Percentiles rank a stretch among this genome's conserved stretches.
Evolutionary conservation across 371 early-diverging fungal species (phyloP).

Genomic region (Zychaea mexicana): DNA sequence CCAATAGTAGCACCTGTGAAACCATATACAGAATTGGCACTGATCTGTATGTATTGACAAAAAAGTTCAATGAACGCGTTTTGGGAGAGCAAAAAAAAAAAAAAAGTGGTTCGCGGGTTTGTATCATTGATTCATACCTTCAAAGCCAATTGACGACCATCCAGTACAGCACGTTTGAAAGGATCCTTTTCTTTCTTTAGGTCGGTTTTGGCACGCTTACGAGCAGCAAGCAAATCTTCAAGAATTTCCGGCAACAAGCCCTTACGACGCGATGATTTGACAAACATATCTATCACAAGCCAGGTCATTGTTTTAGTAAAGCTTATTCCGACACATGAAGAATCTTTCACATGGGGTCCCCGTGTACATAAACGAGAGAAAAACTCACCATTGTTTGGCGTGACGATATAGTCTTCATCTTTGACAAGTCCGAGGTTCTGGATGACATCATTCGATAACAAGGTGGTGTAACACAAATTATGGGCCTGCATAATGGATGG

Average conservation of each 20-base stretch:
- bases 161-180: constrained; percentile 90
- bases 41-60: constrained; percentile 61
- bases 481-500: constrained; percentile 99
- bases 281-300: constrained; percentile 79
- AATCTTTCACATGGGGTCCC: no score
- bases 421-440: constrained; percentile 63
- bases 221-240: constrained; percentile 89
- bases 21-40: constrained; percentile 99
- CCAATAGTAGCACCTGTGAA: constrained; percentile 99
- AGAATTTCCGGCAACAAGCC: constrained; percentile 97
- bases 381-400: constrained; percentile 80
- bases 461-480: constrained; percentile 99
- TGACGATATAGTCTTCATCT: constrained; percentile 84
- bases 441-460: constrained; percentile 64
- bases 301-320: not conserved
- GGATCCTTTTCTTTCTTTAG: constrained; percentile 96
- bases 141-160: constrained; percentile 98
- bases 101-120: no score
- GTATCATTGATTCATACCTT: no score
- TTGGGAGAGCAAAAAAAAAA: not conserved
- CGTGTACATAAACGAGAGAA: no score
- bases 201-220: constrained; percentile 96
- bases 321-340: not conserved
- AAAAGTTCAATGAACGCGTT: not conserved
- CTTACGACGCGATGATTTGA: constrained; percentile 69